These are phyloP conservation scores for Pinus taeda DNA, from an alignment of 75 land plant species.

Conservation along the genomic window DNA sequence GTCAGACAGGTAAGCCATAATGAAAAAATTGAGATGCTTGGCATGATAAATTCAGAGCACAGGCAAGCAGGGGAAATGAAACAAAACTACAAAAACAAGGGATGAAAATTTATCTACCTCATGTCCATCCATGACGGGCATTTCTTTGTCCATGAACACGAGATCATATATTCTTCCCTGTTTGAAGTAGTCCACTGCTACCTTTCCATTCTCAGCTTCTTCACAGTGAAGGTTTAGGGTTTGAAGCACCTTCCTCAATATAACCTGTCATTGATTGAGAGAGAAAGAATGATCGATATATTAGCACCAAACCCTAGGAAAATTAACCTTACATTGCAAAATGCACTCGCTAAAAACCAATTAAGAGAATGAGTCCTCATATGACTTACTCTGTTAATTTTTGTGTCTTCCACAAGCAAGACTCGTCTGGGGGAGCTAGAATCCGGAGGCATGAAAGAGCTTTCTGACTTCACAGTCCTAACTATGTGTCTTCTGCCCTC, in stretches of 20 bases:
- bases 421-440: conserved; percentile 15
- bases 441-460: background rate
- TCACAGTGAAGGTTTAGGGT: conserved; percentile 52
- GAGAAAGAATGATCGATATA: no score
- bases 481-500: background rate
- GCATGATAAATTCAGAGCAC: background rate
- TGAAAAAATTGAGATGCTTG: background rate
- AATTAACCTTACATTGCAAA: no score
- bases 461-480: background rate
- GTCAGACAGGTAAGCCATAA: background rate
- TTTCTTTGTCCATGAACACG: conserved; percentile 63
- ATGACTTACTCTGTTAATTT: conserved; percentile 34
- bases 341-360: no score
- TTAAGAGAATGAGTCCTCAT: background rate
- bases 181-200: conserved; percentile 44
- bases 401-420: conserved; percentile 44
- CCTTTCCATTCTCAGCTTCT: conserved; percentile 58
- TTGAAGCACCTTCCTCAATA: conserved; percentile 42
- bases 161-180: conserved; percentile 51
- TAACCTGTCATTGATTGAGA: conserved; percentile 22
- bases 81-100: background rate
- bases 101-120: conserved; percentile 23
- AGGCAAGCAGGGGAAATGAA: background rate
- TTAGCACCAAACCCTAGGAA: no score
- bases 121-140: conserved; percentile 76